Conservation (phyloP, 192 early-diverging fungal genomes). For the Gorgonomyces haynaldii region DNA sequence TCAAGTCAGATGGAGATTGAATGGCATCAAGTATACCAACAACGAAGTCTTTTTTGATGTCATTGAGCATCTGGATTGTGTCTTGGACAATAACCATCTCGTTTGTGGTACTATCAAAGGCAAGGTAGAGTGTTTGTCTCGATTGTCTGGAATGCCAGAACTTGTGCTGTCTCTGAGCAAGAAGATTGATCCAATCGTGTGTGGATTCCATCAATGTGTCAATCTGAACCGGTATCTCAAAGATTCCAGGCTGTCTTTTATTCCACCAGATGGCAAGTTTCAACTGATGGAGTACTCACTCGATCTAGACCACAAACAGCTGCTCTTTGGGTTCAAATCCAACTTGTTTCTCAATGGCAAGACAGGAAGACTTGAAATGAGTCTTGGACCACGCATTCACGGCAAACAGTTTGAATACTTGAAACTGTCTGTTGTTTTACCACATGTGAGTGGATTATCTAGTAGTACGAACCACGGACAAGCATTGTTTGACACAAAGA, state of each 20-base stretch:
- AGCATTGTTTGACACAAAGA: neutral
- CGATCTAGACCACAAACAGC: slow-evolving; percentile 13
- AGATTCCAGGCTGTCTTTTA: slow-evolving; percentile 72
- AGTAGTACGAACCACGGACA: neutral
- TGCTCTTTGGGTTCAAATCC: slow-evolving; percentile 2
- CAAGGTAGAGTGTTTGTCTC: slow-evolving; percentile 59
- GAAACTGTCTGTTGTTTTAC: slow-evolving; percentile 13
- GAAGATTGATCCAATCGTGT: slow-evolving; percentile 57
- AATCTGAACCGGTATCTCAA: slow-evolving; percentile 56
- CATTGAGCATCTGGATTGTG: slow-evolving; percentile 77
- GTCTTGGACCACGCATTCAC: slow-evolving; percentile 46
- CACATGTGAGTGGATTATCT: neutral
- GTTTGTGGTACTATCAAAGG: slow-evolving; percentile 72
- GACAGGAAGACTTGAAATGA: slow-evolving; percentile 58
- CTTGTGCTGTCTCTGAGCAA: slow-evolving; percentile 57
- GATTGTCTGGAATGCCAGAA: slow-evolving; percentile 84
- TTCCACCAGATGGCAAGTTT: slow-evolving; percentile 90
- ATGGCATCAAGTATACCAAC: slow-evolving; percentile 72
- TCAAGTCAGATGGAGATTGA: slow-evolving; percentile 68
- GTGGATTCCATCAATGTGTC: slow-evolving; percentile 84
- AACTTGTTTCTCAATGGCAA: no score
- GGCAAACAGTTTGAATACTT: slow-evolving; percentile 58
- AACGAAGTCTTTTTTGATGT: slow-evolving; percentile 96
- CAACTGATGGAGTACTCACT: slow-evolving; percentile 73
- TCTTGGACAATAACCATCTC: slow-evolving; percentile 59